Base-by-base conservation (phyloP, 768 basidiomycete species). In the Pleurotus platypus region DNA sequence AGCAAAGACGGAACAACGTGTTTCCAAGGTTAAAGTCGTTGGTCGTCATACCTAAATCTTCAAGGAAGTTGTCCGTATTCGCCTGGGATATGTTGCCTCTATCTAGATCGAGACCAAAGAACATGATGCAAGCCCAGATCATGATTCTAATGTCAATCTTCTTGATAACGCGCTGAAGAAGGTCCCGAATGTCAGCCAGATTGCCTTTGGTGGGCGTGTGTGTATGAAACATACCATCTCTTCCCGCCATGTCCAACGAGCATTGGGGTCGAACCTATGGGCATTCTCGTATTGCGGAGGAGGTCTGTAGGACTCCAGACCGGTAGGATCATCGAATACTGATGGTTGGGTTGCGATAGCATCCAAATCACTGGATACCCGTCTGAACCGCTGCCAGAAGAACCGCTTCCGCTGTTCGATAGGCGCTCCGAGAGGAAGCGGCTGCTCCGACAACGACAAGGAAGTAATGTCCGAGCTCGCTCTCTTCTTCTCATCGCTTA, bases 191-290 rank as follows among this genome's bases (percentile, higher is more conserved):
- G 47, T 22, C 30, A 35, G 30, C 11, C 30, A 35, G 30, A 35
- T 35, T 35, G 30, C 30, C 30, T 9, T 35, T 12, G 7, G 15
- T 24, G 55, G 20, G 12, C 37, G 15, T 20, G 11, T 42, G 27
- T 3, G 27, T 42, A 20, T 18, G 7, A 40, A 46, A 60, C 75
- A 54, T 56, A 81, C 80, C 67, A 73, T 74, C 69, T 89, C 87
- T 67, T 89, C 86, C 40, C 83, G 65, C 80, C 81, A 86, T 7
- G 87, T 87, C 87, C 87, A 89, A 6, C 86, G 78, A 16, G 85
- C 86, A 13, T 67, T 50, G 1, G 84, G 81, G 64, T 89, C 83
- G 62, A 90, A 88, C 1, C 85, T 77, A 61, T 83, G 83, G 5
- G 76, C 62, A 62, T 86, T 86, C 68, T 87, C 85, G 57, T 83